A percentile compares a stretch with the other conserved stretches of the same genome.
Evolutionary conservation across 495 filamentous ascomycete species (phyloP).

Genomic region (Cercophora scortea): DNA sequence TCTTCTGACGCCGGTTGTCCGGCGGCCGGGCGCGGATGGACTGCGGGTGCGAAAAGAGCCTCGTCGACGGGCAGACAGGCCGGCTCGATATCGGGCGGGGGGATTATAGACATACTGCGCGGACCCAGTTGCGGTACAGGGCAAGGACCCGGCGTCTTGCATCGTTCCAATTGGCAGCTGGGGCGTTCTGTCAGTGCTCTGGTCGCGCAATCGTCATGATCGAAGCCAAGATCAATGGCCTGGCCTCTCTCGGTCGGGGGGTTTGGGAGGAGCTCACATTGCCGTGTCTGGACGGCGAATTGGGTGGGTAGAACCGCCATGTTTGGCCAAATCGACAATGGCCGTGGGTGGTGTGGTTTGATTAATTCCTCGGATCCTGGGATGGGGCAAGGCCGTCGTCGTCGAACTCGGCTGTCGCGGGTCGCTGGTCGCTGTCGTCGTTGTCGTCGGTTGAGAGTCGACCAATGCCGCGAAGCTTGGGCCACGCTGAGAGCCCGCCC

Average conservation of each 20-base stretch:
- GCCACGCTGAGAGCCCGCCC: slow-evolving; percentile 1
- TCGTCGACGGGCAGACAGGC: no score
- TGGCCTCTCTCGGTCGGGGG: neutral
- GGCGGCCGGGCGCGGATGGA: no score
- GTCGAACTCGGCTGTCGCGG: no score
- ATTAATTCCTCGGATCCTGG: neutral
- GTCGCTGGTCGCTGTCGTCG: no score
- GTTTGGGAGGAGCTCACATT: slow-evolving; percentile 53
- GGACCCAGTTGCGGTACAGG: slow-evolving; percentile 88
- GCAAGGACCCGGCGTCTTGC: slow-evolving; percentile 73
- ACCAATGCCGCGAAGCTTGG: slow-evolving; percentile 11
- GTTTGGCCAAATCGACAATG: slow-evolving; percentile 11
- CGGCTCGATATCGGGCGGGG: no score
- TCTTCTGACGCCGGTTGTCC: no score
- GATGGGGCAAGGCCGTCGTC: neutral
- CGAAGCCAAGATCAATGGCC: neutral
- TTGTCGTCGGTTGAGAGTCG: slow-evolving; percentile 8
- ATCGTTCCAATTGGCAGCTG: slow-evolving; percentile 82
- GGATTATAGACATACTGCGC: slow-evolving; percentile 59
- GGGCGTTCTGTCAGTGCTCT: slow-evolving; percentile 3
- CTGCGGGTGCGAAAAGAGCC: no score
- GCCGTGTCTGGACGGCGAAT: slow-evolving; percentile 80
- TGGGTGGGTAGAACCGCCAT: slow-evolving; percentile 81
- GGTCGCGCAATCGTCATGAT: no score
- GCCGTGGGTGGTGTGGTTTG: slow-evolving; percentile 9